Base-by-base conservation (phyloP, 2,329 filamentous ascomycete genomes). In the Phaeosphaeria sp. region DNA sequence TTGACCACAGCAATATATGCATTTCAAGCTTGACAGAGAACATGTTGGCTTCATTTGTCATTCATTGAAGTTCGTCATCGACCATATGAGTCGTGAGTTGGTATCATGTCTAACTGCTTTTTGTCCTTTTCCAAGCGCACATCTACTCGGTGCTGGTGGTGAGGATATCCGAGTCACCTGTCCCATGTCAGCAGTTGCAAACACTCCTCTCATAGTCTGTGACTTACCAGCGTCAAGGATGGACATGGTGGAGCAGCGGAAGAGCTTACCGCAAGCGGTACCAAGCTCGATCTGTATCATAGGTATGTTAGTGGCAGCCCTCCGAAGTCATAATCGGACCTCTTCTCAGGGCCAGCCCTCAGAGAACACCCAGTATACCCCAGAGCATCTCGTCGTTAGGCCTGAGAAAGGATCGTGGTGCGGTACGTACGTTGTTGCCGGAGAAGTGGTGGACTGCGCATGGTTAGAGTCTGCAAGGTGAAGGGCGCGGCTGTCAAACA, bases 251-350 rank as follows among this genome's bases (percentile, higher is more conserved):
- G 92, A 94, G 89, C 92, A 96, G 74, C 93, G 89, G 91, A 96
- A 99, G 79, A 99, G 91, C 87, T 98, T 98, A 87, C 95, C 95
- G 85, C 93, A 97, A 74, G 93, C 93, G 79, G 93, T 98, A 78
- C 95, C 95, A 71, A 99, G 88, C 86, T 98, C 95, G 79, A 98
- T 97, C 93, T 98, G 81, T 81, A 77, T 62, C 66, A 63, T 72
- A 6, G 60, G 78, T 65, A 74, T 77, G 86, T 90, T 84, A 89
- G 87, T 87, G 69, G 80, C 77, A 73, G 89, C 92, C 92, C 92
- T 96, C 92, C 92, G 91, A 95, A 95, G 91, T 88, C 89, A 83
- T 76, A 59, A 73, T 74, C 66, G 77, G 89, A 91, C 92, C 93
- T 94, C 89, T 93, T 96, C 92, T 89, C 91, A 91, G 92, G 92